Base-by-base conservation (phyloP, 768 basidiomycete species). In the Rhodotorula kratochvilovae region DNA sequence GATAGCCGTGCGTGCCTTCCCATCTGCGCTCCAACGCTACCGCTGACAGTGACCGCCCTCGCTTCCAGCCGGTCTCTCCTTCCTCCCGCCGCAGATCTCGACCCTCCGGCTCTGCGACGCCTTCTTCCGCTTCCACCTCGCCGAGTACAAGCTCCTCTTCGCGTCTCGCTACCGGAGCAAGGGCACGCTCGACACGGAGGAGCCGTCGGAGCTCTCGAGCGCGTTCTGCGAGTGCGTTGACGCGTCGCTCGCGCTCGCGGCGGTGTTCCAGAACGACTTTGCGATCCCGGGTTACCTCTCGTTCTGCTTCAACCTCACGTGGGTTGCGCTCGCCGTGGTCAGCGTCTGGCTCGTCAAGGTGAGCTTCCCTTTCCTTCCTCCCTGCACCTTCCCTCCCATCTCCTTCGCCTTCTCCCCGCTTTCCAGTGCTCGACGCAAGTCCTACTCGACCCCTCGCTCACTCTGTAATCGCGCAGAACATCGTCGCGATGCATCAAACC, bases 221-320 rank as follows among this genome's bases (percentile, higher is more conserved):
- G 42, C 42, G 7, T 60, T 60, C 23, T 21, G 43, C 42, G 42
- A 31, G n/a, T 60, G 59, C n/a, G 45, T 46, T 21, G 59, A 60
- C 19, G 43, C 59, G 13, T 39, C 59, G 7, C 27, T 43, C 43
- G 59, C 42, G 2, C 42, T 60, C 43, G 39, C 45, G 1, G 23
- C 42, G 17, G 29, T 31, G 17, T 60, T 60, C 59, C 59, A 45
- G 29, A 21, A 29, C 17, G 42, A 60, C 59, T 60, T 60, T 27
- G 59, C 19, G 7, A 8, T 21, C 5, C 42, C 31, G 7, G 42
- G n/a, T 17, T 60, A 29, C 43, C n/a, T 60, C 43, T 23, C 39
- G 17, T 43, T 29, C 45, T 60, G 45, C 59, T 45, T 57, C 56
- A 57, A 57, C 56, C 56, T 57, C 36, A 25, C 39, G 6, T 60